phyloP scores from a whole-genome alignment of 2,329 filamentous ascomycete species.

The Domatiomyces catenatus region DNA sequence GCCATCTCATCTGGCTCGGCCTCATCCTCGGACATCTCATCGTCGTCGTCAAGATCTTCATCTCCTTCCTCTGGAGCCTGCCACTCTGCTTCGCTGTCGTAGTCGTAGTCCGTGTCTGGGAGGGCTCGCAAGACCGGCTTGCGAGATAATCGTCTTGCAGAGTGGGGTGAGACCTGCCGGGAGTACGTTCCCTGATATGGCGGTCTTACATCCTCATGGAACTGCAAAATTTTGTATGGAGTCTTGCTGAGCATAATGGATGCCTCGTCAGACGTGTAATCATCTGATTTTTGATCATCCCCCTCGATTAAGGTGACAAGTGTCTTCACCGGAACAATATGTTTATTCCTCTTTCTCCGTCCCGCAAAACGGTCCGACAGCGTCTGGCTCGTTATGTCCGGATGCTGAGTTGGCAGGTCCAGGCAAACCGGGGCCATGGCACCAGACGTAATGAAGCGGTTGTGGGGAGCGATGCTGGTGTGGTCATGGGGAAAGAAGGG shows the following conservation, averaged over 20 bases:
- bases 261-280: constrained; percentile 18
- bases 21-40: constrained; percentile 45
- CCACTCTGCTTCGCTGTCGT: constrained; percentile 53
- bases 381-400: neutral
- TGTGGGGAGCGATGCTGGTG: constrained; percentile 50
- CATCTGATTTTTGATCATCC: constrained; percentile 23
- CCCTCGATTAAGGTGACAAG: constrained; percentile 44
- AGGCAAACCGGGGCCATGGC: neutral
- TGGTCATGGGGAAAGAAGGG: constrained; percentile 66
- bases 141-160: constrained; percentile 33
- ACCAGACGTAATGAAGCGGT: constrained; percentile 10
- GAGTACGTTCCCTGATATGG: constrained; percentile 50
- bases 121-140: constrained; percentile 39
- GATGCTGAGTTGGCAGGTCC: neutral
- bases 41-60: constrained; percentile 51
- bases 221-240: constrained; percentile 43
- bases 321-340: constrained; percentile 37
- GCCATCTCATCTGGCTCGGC: constrained; percentile 74
- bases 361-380: neutral
- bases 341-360: constrained; percentile 1
- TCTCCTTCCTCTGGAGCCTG: constrained; percentile 56
- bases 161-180: constrained; percentile 26
- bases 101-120: constrained; percentile 46
- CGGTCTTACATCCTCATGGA: constrained; percentile 47
- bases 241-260: constrained; percentile 18